Base-by-base conservation (phyloP, 1,284 basidiomycete species). In the Fistulina hepatica region DNA sequence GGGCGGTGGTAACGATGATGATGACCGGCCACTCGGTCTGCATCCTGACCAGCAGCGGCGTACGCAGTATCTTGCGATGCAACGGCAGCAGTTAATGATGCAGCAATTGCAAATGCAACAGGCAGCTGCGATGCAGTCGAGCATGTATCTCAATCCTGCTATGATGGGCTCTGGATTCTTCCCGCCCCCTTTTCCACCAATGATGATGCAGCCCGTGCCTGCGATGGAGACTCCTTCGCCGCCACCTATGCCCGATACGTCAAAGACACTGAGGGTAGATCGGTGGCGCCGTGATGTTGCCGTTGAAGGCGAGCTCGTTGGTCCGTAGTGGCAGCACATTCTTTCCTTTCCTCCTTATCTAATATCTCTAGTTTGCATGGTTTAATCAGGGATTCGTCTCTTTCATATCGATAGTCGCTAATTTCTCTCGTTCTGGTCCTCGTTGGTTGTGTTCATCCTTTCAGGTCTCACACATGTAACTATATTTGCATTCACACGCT, bases 281-380 rank as follows among this genome's bases (percentile, higher is more conserved):
- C 69, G 69, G 43, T 88, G 83, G 83, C 72, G 83, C 49, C 74
- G 69, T 43, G 74, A 81, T 48, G 80, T 88, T 34, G 75, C 73
- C 20, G 73, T 78, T 13, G 80, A 82, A 49, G 72, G 28, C 4
- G 28, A 31, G 13, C 28, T n/a, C n/a, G n/a, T n/a, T n/a, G n/a
- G n/a, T n/a, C n/a, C n/a, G n/a, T n/a, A n/a, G n/a, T n/a, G n/a
- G n/a, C n/a, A n/a, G n/a, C n/a, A n/a, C n/a, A n/a, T n/a, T n/a
- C n/a, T n/a, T n/a, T n/a, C n/a, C n/a, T n/a, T n/a, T n/a, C n/a
- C n/a, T n/a, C n/a, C n/a, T n/a, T n/a, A n/a, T n/a, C n/a, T n/a
- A n/a, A n/a, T n/a, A n/a, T n/a, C n/a, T n/a, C n/a, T n/a, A n/a
- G n/a, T n/a, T n/a, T n/a, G n/a, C n/a, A n/a, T n/a, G n/a, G n/a